Evolutionary conservation across 1,284 basidiomycete species (phyloP).

Genomic region (Rhodotorula sp.): DNA sequence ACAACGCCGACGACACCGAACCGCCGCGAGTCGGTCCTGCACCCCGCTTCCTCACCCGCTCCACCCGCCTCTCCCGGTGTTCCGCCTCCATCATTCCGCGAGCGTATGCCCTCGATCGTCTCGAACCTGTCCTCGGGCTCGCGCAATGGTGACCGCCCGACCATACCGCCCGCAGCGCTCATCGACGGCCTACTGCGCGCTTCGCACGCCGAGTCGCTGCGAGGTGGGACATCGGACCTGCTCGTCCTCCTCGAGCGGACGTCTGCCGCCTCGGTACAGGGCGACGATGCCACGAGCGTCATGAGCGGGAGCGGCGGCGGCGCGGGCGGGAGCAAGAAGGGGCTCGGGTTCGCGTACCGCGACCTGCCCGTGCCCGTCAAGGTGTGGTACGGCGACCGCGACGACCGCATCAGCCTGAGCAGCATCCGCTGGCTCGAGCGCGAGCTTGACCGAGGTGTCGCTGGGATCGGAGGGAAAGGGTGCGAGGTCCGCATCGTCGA

Average conservation of each 20-base stretch:
- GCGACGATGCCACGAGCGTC: conserved; percentile 26
- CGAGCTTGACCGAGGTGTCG: conserved; percentile 61
- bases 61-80: too few species aligned
- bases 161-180: conserved; percentile 45
- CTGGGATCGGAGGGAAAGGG: not conserved
- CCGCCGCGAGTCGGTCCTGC: not conserved
- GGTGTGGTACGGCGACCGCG: conserved; percentile 90
- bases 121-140: not conserved
- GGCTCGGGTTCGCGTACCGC: conserved; percentile 53
- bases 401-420: conserved; percentile 87
- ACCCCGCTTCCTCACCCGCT: not conserved
- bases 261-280: conserved; percentile 48
- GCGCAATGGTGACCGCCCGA: not conserved
- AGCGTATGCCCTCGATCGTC: not conserved
- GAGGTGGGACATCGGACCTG: conserved; percentile 86
- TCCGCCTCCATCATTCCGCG: not conserved
- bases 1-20: conserved; percentile 21
- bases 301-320: conserved; percentile 31
- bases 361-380: conserved; percentile 76
- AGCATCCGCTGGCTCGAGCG: conserved; percentile 84
- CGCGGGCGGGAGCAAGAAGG: not conserved
- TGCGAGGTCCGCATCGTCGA: conserved; percentile 79
- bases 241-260: conserved; percentile 86
- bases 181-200: conserved; percentile 80
- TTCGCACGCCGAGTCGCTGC: conserved; percentile 88